A percentile compares a stretch with the other conserved stretches of the same genome.
phyloP scores from a whole-genome alignment of 2,329 filamentous ascomycete genomes.

The Aspergillus intermedius region DNA sequence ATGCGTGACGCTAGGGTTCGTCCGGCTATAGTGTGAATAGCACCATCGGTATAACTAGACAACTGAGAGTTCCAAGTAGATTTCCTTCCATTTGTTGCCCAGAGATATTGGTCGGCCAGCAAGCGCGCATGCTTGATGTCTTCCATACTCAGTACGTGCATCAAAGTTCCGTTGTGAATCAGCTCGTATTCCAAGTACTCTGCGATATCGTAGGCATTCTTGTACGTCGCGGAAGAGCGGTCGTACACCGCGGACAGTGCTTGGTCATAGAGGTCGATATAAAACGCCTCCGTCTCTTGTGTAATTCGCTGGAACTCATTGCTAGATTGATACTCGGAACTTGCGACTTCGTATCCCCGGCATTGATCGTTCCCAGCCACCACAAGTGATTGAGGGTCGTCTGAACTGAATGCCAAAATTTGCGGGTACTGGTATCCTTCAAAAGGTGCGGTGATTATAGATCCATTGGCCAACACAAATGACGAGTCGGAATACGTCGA shows the following conservation, averaged over 20 bases:
- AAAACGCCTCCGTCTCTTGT: conserved; percentile 38
- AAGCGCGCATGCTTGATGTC: conserved; percentile 34
- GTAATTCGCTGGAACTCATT: conserved; percentile 36
- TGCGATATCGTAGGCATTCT: conserved; percentile 48
- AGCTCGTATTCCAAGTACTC: conserved; percentile 52
- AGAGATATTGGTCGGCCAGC: conserved; percentile 46
- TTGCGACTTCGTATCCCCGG: conserved; percentile 29
- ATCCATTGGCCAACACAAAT: conserved; percentile 45
- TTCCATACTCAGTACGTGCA: conserved; percentile 21
- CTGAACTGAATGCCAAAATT: conserved; percentile 38
- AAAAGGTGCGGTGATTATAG: conserved; percentile 42
- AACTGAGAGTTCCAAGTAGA: conserved; percentile 12
- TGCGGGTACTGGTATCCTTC: conserved; percentile 53
- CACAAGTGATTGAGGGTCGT: conserved; percentile 47
- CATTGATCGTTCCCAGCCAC: conserved; percentile 46
- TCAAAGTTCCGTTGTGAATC: conserved; percentile 44
- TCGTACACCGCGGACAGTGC: conserved; percentile 40
- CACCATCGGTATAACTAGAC: conserved; percentile 13
- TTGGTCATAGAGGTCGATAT: conserved; percentile 38
- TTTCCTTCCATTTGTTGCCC: conserved; percentile 42
- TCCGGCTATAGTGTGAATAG: conserved; percentile 37
- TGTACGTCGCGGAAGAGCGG: conserved; percentile 39
- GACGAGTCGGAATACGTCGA: conserved; percentile 26
- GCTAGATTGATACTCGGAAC: conserved; percentile 37
- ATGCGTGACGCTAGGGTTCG: conserved; percentile 37